Evolutionary conservation across 148 eudicot genomes (phyloP), one percentile per base, ranked within the genome.

Genomic region (Camellia sinensis): DNA sequence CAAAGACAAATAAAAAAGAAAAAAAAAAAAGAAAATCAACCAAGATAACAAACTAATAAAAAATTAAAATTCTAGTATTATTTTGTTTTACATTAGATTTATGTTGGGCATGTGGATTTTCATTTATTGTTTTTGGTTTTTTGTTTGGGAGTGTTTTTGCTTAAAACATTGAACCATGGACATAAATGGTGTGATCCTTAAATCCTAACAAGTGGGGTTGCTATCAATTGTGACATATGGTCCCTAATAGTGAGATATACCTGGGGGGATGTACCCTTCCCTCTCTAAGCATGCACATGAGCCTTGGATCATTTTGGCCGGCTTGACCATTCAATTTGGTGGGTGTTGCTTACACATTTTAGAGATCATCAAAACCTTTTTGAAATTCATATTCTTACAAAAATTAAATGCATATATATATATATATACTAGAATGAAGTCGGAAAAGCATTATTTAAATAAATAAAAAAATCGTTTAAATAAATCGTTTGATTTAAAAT

Each of bases 321-420:
- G 66, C 76, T 79, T 73, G 80, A 82, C 76, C 82, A 84, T 56
- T 82, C 67, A 82, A 60, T 80, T 43, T 74, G 79, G 68, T 62
- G 56, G 59, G 59, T 63, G 11, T 77, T 15, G 44, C 46, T 63
- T 29, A 7, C 43, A 54, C 13, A 56, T 15, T 6, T 18, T 22
- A 29, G 3, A 29, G 9, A 54, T 44, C 40, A 21, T 50, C 18
- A 53, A 54, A 22, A 22, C 4, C 57, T 14, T 2, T 52, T 18
- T 48, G 37, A 29, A 29, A 29, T 29, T 29, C 37, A 29, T 29
- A 29, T 29, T 29, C 37, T 29, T 29, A 29, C 37, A 29, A 29
- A 29, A 29, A 29, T 29, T 29, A 29, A 29, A 29, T 29, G 29
- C 29, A 29, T 14, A 56, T 56, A 56, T 9, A 56, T 14, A 6